Evolutionary conservation across 257 asterid genomes (phyloP), one percentile per base, ranked within the genome.

Genomic region (Solanum chilense): DNA sequence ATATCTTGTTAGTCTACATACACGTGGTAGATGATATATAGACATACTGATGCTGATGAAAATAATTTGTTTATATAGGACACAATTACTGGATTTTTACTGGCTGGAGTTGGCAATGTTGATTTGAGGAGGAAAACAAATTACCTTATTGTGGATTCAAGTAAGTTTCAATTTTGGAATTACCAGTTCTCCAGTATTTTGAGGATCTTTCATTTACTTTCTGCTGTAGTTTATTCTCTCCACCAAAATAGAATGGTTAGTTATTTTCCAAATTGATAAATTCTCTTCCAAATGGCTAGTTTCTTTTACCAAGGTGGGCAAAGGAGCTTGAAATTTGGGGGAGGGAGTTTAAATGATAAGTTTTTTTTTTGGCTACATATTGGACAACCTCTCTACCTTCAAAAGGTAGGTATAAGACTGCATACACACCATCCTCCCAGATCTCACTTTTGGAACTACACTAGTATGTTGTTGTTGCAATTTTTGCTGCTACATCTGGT

Each of bases 101-200:
- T 96, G 83, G 99, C 99, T 87, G 99, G 98, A 91, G 99, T 96
- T 91, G 99, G 99, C 86, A 95, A 96, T 91, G 99, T 96, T 86
- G 99, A 96, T 91, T 86, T 93, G 91, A 95, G 99, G 94, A 95
- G 98, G 92, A 96, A 93, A 47, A 95, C 98, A 58, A 96, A 96
- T 88, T 96, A 96, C 92, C 97, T 96, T 88, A 92, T 95, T 45
- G 99, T 96, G 88, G 98, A 95, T 90, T 94, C 98, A 86, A 96
- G 99, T 96, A 96, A 86, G 96, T 49, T 41, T 29, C 27, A 29
- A 88, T 75, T 42, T 85, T 89, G 75, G 62, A 68, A 60, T 66
- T 78, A 21, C 68, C 20, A 29, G 27, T 18, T 80, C 29, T 31
- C 11, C 39, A 16, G 25, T 80, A 47, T 11, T 20, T 80, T 18